A percentile compares a stretch with the other conserved stretches of the same genome.
These are phyloP conservation scores for Arthrobotrys sinensis DNA, from an alignment of 2,329 filamentous ascomycete genomes.

Conservation along the genomic window DNA sequence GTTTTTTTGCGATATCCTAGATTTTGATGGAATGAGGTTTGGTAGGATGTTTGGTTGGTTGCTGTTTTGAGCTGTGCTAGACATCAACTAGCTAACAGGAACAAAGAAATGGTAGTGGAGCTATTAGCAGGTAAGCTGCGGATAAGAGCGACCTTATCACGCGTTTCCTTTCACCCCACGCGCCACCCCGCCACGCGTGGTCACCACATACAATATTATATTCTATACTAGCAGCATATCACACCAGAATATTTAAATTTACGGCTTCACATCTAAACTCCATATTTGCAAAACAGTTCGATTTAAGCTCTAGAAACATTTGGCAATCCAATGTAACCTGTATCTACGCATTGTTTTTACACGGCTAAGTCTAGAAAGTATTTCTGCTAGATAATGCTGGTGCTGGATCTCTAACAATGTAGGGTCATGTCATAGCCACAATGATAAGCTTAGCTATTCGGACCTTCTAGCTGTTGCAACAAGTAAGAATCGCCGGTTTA, in stretches of 20 bases:
- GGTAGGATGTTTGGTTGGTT: not conserved
- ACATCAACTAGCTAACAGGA: not conserved
- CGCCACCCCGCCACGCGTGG: slow-evolving; percentile 25
- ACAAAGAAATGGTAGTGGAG: slow-evolving; percentile 9
- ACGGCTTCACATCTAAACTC: no score
- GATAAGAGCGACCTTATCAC: not conserved
- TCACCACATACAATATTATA: slow-evolving; percentile 1
- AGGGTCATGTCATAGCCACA: not conserved
- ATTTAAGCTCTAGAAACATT: no score
- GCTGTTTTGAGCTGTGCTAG: not conserved
- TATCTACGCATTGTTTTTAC: no score
- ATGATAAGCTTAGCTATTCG: not conserved
- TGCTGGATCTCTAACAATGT: no score
- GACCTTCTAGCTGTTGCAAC: not conserved
- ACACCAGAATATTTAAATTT: no score
- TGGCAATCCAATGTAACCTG: no score
- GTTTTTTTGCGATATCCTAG: not conserved
- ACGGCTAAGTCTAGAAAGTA: no score
- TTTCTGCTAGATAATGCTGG: no score
- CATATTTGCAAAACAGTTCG: no score
- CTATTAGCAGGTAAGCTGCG: not conserved
- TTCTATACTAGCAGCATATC: not conserved
- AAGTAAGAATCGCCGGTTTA: not conserved
- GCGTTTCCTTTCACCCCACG: slow-evolving; percentile 20
- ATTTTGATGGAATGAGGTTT: not conserved